phyloP scores from a whole-genome alignment of 2,329 filamentous ascomycete species.

The Coleophoma crateriformis region DNA sequence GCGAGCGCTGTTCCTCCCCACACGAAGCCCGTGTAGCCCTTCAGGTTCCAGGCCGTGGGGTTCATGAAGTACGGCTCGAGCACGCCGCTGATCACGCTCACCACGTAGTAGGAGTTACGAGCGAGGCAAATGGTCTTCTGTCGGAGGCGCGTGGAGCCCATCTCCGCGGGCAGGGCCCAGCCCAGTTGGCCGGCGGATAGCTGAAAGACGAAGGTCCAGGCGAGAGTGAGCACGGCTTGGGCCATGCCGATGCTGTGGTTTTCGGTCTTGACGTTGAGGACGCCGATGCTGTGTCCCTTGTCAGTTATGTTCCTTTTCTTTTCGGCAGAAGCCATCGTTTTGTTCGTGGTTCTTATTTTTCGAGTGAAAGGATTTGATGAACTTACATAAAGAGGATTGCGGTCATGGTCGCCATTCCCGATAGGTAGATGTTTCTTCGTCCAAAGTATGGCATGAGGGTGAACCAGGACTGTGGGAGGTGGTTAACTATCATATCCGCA shows the following conservation, averaged over 20 bases:
- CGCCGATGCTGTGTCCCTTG: conserved; percentile 26
- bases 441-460: conserved; percentile 36
- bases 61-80: conserved; percentile 42
- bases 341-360: no score
- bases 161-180: conserved; percentile 46
- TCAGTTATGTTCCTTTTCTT: no score
- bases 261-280: conserved; percentile 32
- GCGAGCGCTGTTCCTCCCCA: conserved; percentile 38
- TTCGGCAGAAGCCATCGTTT: no score
- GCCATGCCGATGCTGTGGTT: conserved; percentile 30
- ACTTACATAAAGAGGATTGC: conserved; percentile 30
- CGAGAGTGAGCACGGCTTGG: conserved; percentile 40
- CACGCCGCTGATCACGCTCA: conserved; percentile 38
- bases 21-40: conserved; percentile 41
- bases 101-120: conserved; percentile 42
- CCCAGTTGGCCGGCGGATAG: conserved; percentile 48
- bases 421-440: conserved; percentile 36
- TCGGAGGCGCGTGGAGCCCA: conserved; percentile 47
- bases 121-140: conserved; percentile 50
- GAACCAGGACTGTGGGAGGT: conserved; percentile 30
- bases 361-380: no score
- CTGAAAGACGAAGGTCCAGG: conserved; percentile 49
- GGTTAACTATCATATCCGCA: no score
- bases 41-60: conserved; percentile 39
- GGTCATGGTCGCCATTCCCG: conserved; percentile 27